Base-by-base conservation (phyloP, 495 filamentous ascomycete species). In the Annulohypoxylon nitens region DNA sequence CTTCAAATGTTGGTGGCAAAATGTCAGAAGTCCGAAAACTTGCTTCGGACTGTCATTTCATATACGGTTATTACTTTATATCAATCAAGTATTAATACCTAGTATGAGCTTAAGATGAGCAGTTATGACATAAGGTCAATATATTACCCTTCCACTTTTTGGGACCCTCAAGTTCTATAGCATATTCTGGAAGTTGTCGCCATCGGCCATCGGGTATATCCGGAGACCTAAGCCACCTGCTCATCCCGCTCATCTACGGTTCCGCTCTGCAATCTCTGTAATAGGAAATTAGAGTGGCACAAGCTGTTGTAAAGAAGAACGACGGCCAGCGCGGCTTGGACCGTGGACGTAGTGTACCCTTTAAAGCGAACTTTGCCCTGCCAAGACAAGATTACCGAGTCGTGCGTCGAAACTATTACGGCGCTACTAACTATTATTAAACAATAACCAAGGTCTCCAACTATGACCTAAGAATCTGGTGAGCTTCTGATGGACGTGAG, bases 361-460 rank as follows among this genome's bases (percentile, higher is more conserved):
- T 60, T 62, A 67, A 26, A 33, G 30, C 26, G 33, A 74, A 74
- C 71, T 70, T 50, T 69, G 66, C 71, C 71, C 67, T 74, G 67
- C 71, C 67, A 70, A 69, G 67, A 6, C 20, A 53, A 20, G 23
- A 39, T n/a, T 9, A 53, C 5, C 33, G 61, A 69, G 47, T 70
- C 58, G 30, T 61, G 47, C 25, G 39, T 53, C 37, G 34, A 25
- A 20, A 39, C n/a, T 58, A 25, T 51, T 45, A 1, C 50, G 26
- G 39, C 39, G 25, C 58, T 33, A 68, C 59, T 23, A 62, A 26
- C 45, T n/a, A 57, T 33, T 65, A 12, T 30, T 43, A 18, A 23
- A 25, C 39, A 23, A 25, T 39, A 20, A 39, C 25, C 30, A n/a
- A n/a, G 4, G 12, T 33, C 41, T 6, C 43, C 26, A 54, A 43